Evolutionary conservation across 2,329 filamentous ascomycete species (phyloP).

Genomic region (Exophiala spinifera): DNA sequence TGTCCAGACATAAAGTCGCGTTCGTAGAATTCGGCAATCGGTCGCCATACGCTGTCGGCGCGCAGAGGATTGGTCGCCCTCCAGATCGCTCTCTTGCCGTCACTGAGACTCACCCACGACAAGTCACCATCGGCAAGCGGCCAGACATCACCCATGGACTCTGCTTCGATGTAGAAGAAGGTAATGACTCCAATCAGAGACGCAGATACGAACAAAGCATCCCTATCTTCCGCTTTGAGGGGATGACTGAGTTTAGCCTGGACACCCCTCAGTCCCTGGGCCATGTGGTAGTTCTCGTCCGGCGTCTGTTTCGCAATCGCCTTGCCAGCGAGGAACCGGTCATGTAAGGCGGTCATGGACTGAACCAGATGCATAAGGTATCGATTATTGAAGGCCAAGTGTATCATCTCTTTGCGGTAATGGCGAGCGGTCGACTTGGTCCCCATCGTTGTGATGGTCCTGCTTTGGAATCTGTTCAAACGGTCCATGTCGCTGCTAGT

Average conservation of each 20-base stretch:
- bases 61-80: conserved; percentile 49
- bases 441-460: conserved; percentile 2
- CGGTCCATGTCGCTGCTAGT: conserved; percentile 1
- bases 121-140: conserved; percentile 54
- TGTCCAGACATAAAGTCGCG: background rate
- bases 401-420: conserved; percentile 17
- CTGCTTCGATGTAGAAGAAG: conserved; percentile 42
- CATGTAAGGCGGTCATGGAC: conserved; percentile 53
- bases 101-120: conserved; percentile 57
- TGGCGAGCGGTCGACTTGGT: conserved; percentile 6
- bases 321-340: conserved; percentile 28
- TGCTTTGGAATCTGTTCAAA: conserved; percentile 11
- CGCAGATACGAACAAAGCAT: conserved; percentile 30
- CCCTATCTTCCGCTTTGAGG: conserved; percentile 12
- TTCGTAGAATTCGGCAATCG: conserved; percentile 1
- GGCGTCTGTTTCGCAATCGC: conserved; percentile 26
- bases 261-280: conserved; percentile 31
- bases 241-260: conserved; percentile 15
- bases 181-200: conserved; percentile 41
- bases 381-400: conserved; percentile 35
- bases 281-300: conserved; percentile 46
- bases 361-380: conserved; percentile 57
- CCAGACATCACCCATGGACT: conserved; percentile 51
- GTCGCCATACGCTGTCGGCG: conserved; percentile 41
- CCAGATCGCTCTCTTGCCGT: conserved; percentile 57